Evolutionary conservation across 371 early-diverging fungal genomes (phyloP).

Genomic region (Mortierella sp.): DNA sequence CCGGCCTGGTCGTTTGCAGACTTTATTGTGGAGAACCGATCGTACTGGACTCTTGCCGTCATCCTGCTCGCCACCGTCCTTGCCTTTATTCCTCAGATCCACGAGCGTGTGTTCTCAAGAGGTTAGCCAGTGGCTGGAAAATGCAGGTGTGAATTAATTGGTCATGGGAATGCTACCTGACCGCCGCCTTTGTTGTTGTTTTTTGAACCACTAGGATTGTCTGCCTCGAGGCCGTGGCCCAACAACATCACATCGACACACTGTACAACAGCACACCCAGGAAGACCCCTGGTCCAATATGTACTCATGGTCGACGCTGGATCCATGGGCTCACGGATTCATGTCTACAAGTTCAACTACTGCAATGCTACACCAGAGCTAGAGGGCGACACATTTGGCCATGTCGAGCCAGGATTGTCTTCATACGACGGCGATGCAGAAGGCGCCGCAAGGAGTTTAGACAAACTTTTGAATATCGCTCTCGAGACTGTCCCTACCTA

Average conservation of each 20-base stretch:
- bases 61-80: neutral
- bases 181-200: neutral
- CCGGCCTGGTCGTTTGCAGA: neutral
- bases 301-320: conserved; percentile 95
- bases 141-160: neutral
- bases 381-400: conserved; percentile 87
- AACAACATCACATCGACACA: conserved; percentile 64
- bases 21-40: conserved; percentile 9
- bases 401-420: conserved; percentile 91
- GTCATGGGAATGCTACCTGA: neutral
- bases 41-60: conserved; percentile 18
- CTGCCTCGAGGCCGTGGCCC: conserved; percentile 32
- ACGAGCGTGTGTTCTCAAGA: neutral
- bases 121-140: neutral
- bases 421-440: conserved; percentile 75
- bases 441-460: conserved; percentile 86
- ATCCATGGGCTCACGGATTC: conserved; percentile 96
- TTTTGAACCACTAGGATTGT: neutral
- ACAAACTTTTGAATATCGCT: conserved; percentile 83
- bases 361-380: conserved; percentile 80
- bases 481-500: conserved; percentile 79
- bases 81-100: neutral
- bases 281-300: conserved; percentile 71
- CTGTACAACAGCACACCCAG: conserved; percentile 72
- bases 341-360: conserved; percentile 92